A percentile compares a stretch with the other conserved stretches of the same genome.
Evolutionary conservation across 129 eudicot species (phyloP).

Genomic region (Logfia minima): DNA sequence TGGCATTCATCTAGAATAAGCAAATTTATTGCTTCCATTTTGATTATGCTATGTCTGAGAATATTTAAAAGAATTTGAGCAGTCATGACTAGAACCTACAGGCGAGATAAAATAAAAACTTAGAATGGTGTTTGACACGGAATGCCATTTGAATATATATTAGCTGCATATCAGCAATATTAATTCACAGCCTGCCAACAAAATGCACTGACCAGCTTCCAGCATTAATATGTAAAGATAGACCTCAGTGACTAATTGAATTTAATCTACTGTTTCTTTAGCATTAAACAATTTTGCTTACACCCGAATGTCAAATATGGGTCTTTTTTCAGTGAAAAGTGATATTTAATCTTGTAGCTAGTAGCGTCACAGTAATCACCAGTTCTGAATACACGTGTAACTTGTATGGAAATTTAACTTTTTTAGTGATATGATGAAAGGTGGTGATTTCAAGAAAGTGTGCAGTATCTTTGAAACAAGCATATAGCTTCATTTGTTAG

Average conservation of each 20-base stretch:
- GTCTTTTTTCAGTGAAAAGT: neutral
- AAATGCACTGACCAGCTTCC: conserved; percentile 5
- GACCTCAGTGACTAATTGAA: neutral
- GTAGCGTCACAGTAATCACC: neutral
- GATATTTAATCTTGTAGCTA: conserved; percentile 4
- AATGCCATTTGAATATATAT: neutral
- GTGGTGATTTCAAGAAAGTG: neutral
- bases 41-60: conserved; percentile 91
- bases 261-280: neutral
- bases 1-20: conserved; percentile 97
- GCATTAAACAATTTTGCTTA: neutral
- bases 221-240: conserved; percentile 10
- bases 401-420: conserved; percentile 8
- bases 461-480: neutral
- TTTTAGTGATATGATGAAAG: neutral
- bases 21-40: conserved; percentile 85
- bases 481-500: conserved; percentile 9
- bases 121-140: neutral
- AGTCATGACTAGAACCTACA: conserved; percentile 96
- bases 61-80: conserved; percentile 97
- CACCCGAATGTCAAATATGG: neutral
- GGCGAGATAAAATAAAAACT: conserved; percentile 13
- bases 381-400: neutral
- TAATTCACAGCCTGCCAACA: neutral
- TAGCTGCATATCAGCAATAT: neutral